Base-by-base conservation (phyloP, 495 filamentous ascomycete species). In the Xylaria curta region DNA sequence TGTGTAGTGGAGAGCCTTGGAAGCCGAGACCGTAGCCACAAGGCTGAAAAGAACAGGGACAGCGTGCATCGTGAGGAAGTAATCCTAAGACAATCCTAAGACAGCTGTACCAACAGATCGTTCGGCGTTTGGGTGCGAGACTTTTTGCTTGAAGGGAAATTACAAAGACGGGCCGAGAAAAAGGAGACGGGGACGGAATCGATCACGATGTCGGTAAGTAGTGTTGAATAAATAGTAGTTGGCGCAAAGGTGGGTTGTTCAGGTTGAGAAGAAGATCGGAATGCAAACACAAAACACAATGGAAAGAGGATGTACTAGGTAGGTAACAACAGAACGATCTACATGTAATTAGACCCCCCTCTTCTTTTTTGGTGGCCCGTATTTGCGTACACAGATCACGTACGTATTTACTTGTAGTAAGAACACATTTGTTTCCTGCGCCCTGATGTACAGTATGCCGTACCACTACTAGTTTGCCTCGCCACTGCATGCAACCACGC, bases 1-100 rank as follows among this genome's bases (percentile, higher is more conserved):
- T 19, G 63, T 47, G 54, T 72, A 72, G 42, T 61, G 70, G 5
- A 72, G 70, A 12, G 53, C n/a, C 24, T 59, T 67, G 12, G 63
- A 66, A 5, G 63, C 42, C 4, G 65, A 42, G 40, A 21, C 65
- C 54, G 24, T 51, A 46, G 64, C 70, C 56, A 31, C 33, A 13
- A 72, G 70, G 70, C 64, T 28, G 38, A 71, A 44, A 1, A 65
- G 24, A 36, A 51, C 10, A 26, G 61, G 38, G 13, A 42, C 12
- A 19, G 28, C 38, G 4, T 40, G 62, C 69, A 71, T 71, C 24
- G 19, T 58, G 33, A 59, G 36, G 19, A 31, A 19, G 17, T n/a
- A n/a, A n/a, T n/a, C n/a, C n/a, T n/a, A n/a, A 28, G 8, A 38
- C 12, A 51, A 13, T 63, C 21, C 38, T 15, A 26, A 26, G 60